phyloP scores from a whole-genome alignment of 1,139 yeast species.

The Meyerozyma athensensis region DNA sequence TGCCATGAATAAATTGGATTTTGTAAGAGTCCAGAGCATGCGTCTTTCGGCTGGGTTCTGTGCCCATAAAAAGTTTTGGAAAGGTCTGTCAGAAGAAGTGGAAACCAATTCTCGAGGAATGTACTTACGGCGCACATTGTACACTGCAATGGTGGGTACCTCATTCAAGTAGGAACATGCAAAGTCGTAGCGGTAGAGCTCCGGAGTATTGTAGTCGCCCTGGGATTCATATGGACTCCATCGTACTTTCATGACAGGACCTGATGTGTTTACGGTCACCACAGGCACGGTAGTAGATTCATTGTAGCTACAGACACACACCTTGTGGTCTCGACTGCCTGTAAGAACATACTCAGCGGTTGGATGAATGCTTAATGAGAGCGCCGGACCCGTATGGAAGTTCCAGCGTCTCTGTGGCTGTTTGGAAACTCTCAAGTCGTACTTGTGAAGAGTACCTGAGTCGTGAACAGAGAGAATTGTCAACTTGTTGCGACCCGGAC shows the following conservation, averaged over 20 bases:
- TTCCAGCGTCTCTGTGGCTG: conserved; percentile 70
- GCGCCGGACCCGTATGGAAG: conserved; percentile 90
- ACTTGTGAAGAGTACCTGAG: conserved; percentile 79
- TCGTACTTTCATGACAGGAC: conserved; percentile 67
- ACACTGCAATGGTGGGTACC: conserved; percentile 69
- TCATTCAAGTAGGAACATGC: conserved; percentile 77
- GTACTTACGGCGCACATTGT: conserved; percentile 67
- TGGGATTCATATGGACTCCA: conserved; percentile 46
- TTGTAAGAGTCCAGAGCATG: conserved; percentile 39
- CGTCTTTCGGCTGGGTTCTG: conserved; percentile 20
- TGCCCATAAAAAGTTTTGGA: conserved; percentile 45
- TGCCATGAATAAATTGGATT: conserved; percentile 48
- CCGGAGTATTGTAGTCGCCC: conserved; percentile 8
- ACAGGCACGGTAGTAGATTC: conserved; percentile 53
- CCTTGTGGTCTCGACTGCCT: conserved; percentile 87
- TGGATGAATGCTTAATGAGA: conserved; percentile 86
- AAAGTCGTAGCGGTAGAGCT: conserved; percentile 51
- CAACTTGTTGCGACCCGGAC: conserved; percentile 26
- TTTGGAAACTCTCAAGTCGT: conserved; percentile 59
- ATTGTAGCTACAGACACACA: conserved; percentile 70
- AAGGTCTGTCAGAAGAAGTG: conserved; percentile 43
- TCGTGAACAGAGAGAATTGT: conserved; percentile 69
- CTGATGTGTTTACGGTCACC: conserved; percentile 67
- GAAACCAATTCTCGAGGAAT: conserved; percentile 69
- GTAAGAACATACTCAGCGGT: conserved; percentile 76